Evolutionary conservation across 139 green algal genomes (phyloP).

Genomic region (Tetratostichococcus sp.): DNA sequence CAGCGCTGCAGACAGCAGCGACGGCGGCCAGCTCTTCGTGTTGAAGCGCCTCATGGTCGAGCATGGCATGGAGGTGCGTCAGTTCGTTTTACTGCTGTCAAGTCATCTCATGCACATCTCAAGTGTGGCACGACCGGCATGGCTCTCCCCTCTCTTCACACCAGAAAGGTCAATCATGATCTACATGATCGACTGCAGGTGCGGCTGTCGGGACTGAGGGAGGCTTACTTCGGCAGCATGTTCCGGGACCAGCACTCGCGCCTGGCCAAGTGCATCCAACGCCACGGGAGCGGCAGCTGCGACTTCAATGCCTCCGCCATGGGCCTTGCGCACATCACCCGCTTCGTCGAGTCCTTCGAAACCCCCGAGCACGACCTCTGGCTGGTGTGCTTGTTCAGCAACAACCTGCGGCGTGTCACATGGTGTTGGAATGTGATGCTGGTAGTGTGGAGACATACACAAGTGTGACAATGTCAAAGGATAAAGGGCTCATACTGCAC

Average conservation of each 20-base stretch:
- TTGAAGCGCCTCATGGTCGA: constrained; percentile 55
- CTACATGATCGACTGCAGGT: no score
- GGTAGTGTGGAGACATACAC: no score
- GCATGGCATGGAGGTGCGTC: constrained; percentile 23
- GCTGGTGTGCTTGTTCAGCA: constrained; percentile 35
- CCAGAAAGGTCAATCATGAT: no score
- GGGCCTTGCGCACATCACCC: constrained; percentile 32
- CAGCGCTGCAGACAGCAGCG: background rate
- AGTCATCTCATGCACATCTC: no score
- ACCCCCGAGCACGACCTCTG: constrained; percentile 35
- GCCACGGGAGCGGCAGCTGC: background rate
- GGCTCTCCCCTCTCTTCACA: no score
- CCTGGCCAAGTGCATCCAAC: background rate
- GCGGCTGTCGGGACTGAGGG: constrained; percentile 45
- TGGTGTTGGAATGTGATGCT: no score
- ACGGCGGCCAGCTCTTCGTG: constrained; percentile 34
- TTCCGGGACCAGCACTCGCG: constrained; percentile 22
- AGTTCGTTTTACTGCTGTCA: no score
- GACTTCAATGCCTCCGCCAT: background rate
- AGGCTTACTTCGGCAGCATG: constrained; percentile 67
- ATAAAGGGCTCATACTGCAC: no score
- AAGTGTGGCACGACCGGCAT: no score
- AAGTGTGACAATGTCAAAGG: no score
- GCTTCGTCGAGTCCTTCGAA: constrained; percentile 56
- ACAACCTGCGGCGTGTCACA: background rate